A percentile compares a stretch with the other conserved stretches of the same genome.
phyloP scores from a whole-genome alignment of 495 filamentous ascomycete genomes.

The Trichoderma gamsii region DNA sequence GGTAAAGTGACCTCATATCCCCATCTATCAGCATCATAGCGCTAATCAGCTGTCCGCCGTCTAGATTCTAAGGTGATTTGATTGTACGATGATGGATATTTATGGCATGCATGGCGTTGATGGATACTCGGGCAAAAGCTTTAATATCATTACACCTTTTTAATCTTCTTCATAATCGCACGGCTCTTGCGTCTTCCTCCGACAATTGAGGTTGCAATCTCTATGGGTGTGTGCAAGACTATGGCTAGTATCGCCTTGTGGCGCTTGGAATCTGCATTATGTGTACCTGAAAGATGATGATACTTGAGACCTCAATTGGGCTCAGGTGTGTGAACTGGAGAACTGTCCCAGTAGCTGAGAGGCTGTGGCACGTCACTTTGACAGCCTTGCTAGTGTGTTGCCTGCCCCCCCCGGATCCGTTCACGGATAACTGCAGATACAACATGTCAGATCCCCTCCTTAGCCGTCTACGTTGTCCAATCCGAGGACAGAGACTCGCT shows the following conservation, averaged over 20 bases:
- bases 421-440: not conserved
- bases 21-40: not conserved
- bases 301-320: not conserved
- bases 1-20: constrained; percentile 37
- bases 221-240: not conserved
- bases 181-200: not conserved
- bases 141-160: constrained; percentile 10
- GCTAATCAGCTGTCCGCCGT: not conserved
- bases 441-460: constrained; percentile 1
- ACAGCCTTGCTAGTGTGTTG: not conserved
- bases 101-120: constrained; percentile 16
- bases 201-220: not conserved
- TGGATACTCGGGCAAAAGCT: constrained; percentile 4
- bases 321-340: not conserved
- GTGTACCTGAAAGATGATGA: not conserved
- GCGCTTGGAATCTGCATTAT: not conserved
- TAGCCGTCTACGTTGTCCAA: not conserved
- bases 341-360: not conserved
- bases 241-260: not conserved
- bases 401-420: not conserved
- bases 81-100: constrained; percentile 10
- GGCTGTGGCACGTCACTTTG: not conserved
- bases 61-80: constrained; percentile 1
- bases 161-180: not conserved
- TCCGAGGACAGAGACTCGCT: not conserved